Evolutionary conservation across 176 grass and related monocot genomes (phyloP), one percentile per base, ranked within the genome.

Genomic region (Microstegium vimineum): DNA sequence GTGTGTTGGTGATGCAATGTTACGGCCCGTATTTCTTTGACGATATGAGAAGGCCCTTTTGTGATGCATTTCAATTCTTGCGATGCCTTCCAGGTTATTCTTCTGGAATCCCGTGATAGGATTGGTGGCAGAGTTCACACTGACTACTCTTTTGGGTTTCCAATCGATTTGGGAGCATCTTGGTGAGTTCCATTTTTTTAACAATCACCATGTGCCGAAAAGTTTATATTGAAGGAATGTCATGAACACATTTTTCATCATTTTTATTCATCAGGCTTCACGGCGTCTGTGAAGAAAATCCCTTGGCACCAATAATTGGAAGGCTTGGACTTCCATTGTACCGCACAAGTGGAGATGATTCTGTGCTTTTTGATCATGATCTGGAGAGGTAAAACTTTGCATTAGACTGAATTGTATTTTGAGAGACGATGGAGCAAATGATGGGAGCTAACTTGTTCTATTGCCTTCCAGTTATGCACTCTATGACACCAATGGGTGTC

Each of bases 221-320:
- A 66, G 4, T n/a, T 59, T 69, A 82, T 79, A 23, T 25, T 15
- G 5, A 88, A 73, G 42, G 0, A n/a, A n/a, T n/a, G 32, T 68
- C n/a, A n/a, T n/a, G n/a, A n/a, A n/a, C n/a, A n/a, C n/a, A n/a
- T 47, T 54, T 18, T 52, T 36, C 31, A 35, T 23, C 42, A 54
- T 83, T 93, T 78, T 76, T 69, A 35, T 68, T 41, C 57, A 32
- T 67, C 41, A 99, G 96, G 96, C 92, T 99, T 79, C 96, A 99
- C 87, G 96, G 96, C 65, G 96, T 95, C 15, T 95, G 93, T 80
- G 93, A 95, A 88, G 96, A 99, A 75, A 99, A 99, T 79, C 96
- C 96, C 34, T 79, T 99, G 74, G 96, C 96, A 74, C 90, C 96
- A 38, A 85, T 95, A 73, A 99, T 99, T 76, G 80, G 87, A 84